Evolutionary conservation across 2,329 filamentous ascomycete species (phyloP), one percentile per base, ranked within the genome.

Genomic region (Ceratocystis ficicola): DNA sequence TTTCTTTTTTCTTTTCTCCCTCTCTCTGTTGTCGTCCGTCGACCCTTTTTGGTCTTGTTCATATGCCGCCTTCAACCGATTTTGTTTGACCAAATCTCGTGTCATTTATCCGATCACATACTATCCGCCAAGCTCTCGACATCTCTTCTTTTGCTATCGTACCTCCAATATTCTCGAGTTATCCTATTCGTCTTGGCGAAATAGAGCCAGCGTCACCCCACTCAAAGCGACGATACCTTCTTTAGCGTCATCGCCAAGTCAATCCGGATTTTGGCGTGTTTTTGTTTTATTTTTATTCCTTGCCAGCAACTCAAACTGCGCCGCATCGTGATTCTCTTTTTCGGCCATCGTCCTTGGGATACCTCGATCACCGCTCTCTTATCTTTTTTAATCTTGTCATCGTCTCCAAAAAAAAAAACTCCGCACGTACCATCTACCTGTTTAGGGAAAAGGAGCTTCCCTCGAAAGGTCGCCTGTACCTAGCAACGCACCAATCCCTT

Each of bases 381-480:
- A 41, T 44, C 44, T 62, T 20, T 62, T 36, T 62, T 44, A 44
- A 44, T 46, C 25, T 46, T 46, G 36, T 44, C 60, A 10, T 62
- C 60, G 15, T 44, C 44, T 62, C n/a, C 60, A 30, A 62, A 46
- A 32, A 46, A 36, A 36, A 41, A 41, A 41, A 41, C 25, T 28
- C 64, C 60, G 60, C 36, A 62, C 60, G 12, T 62, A 44, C 44
- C 60, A 28, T 62, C 17, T 62, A 5, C 22, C 60, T 62, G 36
- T 36, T 59, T 32, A 36, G 30, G 55, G 55, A 36, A 30, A 36
- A 25, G 55, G 55, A 59, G 28, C 55, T 59, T 59, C 55, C 28
- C 61, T 46, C 20, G 6, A 63, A 32, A 63, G 17, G 20, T 50
- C 48, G 22, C 32, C 48, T 59, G 55, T 59, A 59, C 30, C 44